Conservation (phyloP, 176 grass and related monocot genomes). For the Paspalum vaginatum region DNA sequence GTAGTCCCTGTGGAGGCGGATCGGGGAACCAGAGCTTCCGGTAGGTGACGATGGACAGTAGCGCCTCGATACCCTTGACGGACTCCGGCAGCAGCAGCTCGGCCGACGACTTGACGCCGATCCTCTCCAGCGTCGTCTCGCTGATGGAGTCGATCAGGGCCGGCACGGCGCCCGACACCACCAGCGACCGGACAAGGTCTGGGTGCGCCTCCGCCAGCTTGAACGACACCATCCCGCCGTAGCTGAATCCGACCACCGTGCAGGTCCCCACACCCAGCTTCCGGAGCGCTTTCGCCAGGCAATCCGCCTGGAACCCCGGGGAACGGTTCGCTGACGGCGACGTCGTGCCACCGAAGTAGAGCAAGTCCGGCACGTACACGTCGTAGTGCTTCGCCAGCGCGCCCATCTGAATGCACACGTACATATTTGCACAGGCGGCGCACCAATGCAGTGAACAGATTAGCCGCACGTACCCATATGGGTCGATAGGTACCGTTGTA, state of each 20-base stretch:
- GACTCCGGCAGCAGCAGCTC: conserved; percentile 85
- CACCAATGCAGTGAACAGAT: too few relatives aligned
- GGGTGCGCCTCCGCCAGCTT: conserved; percentile 84
- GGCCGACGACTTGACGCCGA: conserved; percentile 71
- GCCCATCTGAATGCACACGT: conserved; percentile 38
- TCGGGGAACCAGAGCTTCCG: conserved; percentile 82
- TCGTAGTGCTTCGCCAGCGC: conserved; percentile 65
- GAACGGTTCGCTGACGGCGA: conserved; percentile 61
- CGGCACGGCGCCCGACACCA: conserved; percentile 76
- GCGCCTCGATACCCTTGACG: conserved; percentile 80
- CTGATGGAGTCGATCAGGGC: conserved; percentile 87
- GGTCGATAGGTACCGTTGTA: too few relatives aligned
- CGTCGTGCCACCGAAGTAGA: conserved; percentile 82
- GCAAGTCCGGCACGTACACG: conserved; percentile 94
- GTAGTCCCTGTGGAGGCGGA: conserved; percentile 62
- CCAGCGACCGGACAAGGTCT: conserved; percentile 62
- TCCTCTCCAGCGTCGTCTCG: conserved; percentile 46
- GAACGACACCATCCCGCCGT: conserved; percentile 93
- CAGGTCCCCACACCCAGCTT: conserved; percentile 64
- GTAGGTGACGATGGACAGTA: conserved; percentile 67
- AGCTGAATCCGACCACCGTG: conserved; percentile 94
- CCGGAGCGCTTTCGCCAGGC: conserved; percentile 52
- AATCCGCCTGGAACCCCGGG: conserved; percentile 73
- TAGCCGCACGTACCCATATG: too few relatives aligned
- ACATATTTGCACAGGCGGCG: too few relatives aligned